Base-by-base conservation (phyloP, 2,329 filamentous ascomycete genomes). In the Cucurbitaria berberidis region DNA sequence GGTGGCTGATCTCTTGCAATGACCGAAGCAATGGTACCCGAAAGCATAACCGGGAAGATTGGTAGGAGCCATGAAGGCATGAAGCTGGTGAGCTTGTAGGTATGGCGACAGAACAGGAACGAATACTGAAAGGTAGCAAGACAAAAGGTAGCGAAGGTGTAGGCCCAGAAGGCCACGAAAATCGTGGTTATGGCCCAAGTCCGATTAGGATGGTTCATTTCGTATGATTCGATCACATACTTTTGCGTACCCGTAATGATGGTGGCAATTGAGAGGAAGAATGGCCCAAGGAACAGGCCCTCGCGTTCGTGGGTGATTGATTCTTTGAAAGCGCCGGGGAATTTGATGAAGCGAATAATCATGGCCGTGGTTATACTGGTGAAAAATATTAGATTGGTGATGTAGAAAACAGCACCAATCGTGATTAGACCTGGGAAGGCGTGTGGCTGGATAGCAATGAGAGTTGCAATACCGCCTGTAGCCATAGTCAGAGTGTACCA, bases 1-100 rank as follows among this genome's bases (percentile, higher is more conserved):
- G 82, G 73, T 0, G 86, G 84, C 57, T 91, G 88, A 0, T 81
- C 81, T 5, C 80, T 78, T 7, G 84, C 81, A 45, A 90, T 87
- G 53, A 88, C 82, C 1, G 84, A 83, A 1, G 88, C 87, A 39
- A 91, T 84, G 2, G 88, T 91, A 2, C 89, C 88, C 0, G 82
- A 83, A 8, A 91, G 79, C 88, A 91, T 90, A 69, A 89, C 79
- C 15, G 88, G 88, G 70, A 90, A 91, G 64, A 90, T 87, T 36
- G 88, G 88, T 6, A 91, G 76, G 51, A 90, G 84, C 88, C 88
- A 90, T 0, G 86, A 86, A 0, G 89, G 89, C 80, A 88, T 89
- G 84, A 90, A 89, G 34, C 83, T 85, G 49, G 86, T 82, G 15
- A 90, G 75, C 5, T 78, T 80, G 53, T 86, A 86, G 55, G 76